Evolutionary conservation across 768 basidiomycete species (phyloP), one percentile per base, ranked within the genome.

Genomic region (Boletus rubropictus): DNA sequence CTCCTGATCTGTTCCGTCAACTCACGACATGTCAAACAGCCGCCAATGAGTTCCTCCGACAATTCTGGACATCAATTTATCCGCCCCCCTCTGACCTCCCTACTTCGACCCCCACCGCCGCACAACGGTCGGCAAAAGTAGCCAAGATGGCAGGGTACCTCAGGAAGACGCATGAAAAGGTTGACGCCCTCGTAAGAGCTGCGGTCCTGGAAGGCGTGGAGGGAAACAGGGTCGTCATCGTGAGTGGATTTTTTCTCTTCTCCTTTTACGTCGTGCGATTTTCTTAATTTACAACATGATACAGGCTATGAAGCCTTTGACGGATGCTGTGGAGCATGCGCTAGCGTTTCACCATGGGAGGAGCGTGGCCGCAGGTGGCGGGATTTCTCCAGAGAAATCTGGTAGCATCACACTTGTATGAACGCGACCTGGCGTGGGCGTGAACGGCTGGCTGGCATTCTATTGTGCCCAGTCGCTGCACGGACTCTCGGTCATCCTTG

Each of bases 1-100:
- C 92, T 1, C 80, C 86, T 41, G 75, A 73, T 2, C 71, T 95
- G 32, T 82, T 89, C 57, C 75, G 80, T 46, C 84, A 92, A 68
- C 86, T 97, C 79, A 82, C 80, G 15, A 87, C 87, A 0, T 91
- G 89, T 59, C 92, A 96, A 60, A 90, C 90, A 1, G 86, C 94
- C 3, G 86, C 94, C 10, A 93, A 91, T 59, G 96, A 99, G 62
- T 96, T 98, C 64, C 73, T 99, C 12, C 83, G 95, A 24, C 96
- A 98, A 63, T 97, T 92, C 63, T 98, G 94, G 93, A 77, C 84
- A 2, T 79, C 91, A 2, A 78, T 88, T 41, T 86, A 91, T 52
- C 94, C 92, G 5, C 81, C 86, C 6, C 66, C 76, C 1, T 70
- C 75, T 15, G 87, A 87, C 40, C 57, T 71, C 15, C 76, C 77